Conservation (phyloP, 306 rosid species). For the Trichosanthes cucumerina region DNA sequence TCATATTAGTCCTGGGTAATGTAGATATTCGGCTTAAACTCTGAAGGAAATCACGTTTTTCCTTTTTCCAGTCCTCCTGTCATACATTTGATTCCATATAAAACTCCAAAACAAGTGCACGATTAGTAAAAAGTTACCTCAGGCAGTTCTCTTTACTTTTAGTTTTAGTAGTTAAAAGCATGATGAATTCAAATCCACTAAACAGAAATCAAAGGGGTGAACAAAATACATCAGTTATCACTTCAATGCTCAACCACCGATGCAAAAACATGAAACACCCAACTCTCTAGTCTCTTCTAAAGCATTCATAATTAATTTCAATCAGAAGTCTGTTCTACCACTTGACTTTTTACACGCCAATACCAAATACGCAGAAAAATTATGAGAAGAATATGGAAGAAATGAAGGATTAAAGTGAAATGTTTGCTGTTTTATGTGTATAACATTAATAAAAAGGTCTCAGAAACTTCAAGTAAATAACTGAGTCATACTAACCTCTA, state of each 20-base stretch:
- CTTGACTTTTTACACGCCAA: background rate
- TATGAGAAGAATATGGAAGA: background rate
- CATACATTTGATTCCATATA: conserved; percentile 22
- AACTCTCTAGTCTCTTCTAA: background rate
- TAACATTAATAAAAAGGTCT: background rate
- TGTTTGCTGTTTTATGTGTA: background rate
- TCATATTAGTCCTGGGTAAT: conserved; percentile 72
- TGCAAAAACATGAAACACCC: background rate
- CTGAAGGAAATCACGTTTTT: conserved; percentile 91
- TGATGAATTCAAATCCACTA: background rate
- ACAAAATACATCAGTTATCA: background rate
- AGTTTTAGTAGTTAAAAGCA: background rate
- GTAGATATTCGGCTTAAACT: conserved; percentile 83
- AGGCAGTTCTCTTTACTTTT: background rate
- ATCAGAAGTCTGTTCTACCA: background rate
- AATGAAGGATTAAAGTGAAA: background rate
- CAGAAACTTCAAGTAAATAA: background rate
- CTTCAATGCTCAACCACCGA: background rate
- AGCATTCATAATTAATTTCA: background rate
- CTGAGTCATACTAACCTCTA: conserved; percentile 60
- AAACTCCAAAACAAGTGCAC: conserved; percentile 16
- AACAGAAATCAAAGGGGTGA: background rate
- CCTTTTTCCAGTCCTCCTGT: conserved; percentile 99
- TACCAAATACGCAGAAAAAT: background rate
- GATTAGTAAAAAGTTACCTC: background rate